Base-by-base conservation (phyloP, 2,329 filamentous ascomycete genomes). In the Neocatenulostroma microsporum region DNA sequence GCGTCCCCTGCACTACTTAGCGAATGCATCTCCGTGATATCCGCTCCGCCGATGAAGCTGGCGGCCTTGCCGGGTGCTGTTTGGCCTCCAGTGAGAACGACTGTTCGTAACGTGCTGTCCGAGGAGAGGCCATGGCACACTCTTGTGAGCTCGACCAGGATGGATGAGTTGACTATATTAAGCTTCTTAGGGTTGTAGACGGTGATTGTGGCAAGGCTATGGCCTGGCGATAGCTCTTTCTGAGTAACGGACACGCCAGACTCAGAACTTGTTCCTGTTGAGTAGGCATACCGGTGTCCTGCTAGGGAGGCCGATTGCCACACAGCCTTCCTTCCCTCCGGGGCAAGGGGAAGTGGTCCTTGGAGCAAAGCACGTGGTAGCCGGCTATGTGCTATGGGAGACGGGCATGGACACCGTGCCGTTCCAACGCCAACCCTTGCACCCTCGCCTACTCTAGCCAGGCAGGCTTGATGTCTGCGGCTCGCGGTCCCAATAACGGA, bases 31-130 rank as follows among this genome's bases (percentile, higher is more conserved):
- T 54, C 46, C 4, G 40, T 45, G 27, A 56, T 56, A 31, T 56
- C 51, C 12, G 52, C 52, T 15, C 54, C 55, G 25, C 46, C 53
- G 21, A 56, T 52, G 41, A 54, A 56, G 12, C 51, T 45, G 1
- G 50, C 42, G 4, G 41, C n/a, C 43, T 55, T 56, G 26, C 43
- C 44, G 21, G 5, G 25, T 8, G 45, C 37, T 3, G 46, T 42
- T 1, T 34, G 31, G 4, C 37, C 47, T 21, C 50, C 50, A 3
- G 50, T 51, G 10, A 56, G 46, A 24, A 55, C 36, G 3, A 55
- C 50, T 19, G 43, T 46, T 12, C 51, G 49, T 5, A 55, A 45
- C 25, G 11, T 31, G 12, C 14, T 25, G 19, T 44, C 32, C 9
- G 23, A 23, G 5, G 41, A 38, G 6, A 55, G 36, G 8, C 27